Evolutionary conservation across 805 yeast species (phyloP).

Genomic region (Saturnispora hagleri): DNA sequence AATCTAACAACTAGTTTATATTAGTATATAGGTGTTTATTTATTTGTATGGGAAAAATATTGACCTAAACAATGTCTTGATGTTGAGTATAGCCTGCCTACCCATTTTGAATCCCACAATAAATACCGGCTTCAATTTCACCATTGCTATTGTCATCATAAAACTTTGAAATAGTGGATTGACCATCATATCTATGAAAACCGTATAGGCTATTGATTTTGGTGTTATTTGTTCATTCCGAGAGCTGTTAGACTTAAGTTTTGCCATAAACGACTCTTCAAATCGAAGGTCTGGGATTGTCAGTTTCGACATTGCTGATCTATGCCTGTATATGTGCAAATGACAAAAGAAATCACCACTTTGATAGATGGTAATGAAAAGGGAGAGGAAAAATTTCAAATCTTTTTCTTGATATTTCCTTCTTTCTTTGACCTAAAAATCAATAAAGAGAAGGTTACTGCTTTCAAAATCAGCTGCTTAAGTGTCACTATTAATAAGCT

Average conservation of each 20-base stretch:
- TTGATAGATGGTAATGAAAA: background rate
- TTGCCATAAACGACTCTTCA: conserved; percentile 48
- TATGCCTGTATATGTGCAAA: background rate
- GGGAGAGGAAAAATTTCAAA: background rate
- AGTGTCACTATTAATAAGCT: too few relatives aligned
- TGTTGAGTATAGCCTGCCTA: conserved; percentile 8
- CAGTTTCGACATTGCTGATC: background rate
- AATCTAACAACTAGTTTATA: conserved; percentile 4
- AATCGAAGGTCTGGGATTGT: conserved; percentile 57
- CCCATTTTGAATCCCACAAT: conserved; percentile 13
- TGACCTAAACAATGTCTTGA: conserved; percentile 10
- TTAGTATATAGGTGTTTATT: background rate
- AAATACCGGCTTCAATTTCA: conserved; percentile 29
- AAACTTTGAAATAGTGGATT: conserved; percentile 55
- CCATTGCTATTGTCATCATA: conserved; percentile 30
- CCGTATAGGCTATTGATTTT: conserved; percentile 35
- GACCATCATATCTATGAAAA: conserved; percentile 43
- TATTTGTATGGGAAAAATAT: background rate
- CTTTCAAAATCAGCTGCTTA: too few relatives aligned
- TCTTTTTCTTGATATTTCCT: background rate
- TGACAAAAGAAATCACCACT: background rate
- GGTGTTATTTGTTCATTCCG: conserved; percentile 25
- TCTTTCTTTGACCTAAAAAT: background rate
- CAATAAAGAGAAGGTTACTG: too few relatives aligned
- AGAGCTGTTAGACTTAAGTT: conserved; percentile 21